These are phyloP conservation scores for Pontederia paniculata DNA, from an alignment of 176 grass and related monocot genomes.

Conservation along the genomic window DNA sequence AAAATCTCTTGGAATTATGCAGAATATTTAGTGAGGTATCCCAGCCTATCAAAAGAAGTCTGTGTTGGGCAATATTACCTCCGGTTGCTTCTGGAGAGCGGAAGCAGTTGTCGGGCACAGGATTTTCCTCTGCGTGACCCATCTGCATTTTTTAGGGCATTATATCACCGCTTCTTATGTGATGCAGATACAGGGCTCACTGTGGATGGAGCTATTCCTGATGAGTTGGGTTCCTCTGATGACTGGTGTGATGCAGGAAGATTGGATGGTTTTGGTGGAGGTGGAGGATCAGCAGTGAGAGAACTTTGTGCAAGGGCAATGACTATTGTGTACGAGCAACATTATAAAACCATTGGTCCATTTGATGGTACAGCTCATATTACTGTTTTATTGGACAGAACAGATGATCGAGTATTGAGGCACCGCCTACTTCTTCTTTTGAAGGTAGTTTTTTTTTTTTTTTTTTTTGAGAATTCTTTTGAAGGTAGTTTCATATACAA, in stretches of 20 bases:
- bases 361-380: constrained; percentile 96
- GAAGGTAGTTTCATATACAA: too few relatives aligned
- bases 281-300: constrained; percentile 87
- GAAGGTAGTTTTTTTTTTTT: constrained; percentile 54
- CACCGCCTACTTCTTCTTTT: constrained; percentile 73
- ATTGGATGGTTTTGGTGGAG: constrained; percentile 96
- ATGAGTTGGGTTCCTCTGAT: constrained; percentile 91
- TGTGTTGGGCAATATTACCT: constrained; percentile 98
- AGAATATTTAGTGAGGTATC: constrained; percentile 81
- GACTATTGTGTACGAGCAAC: constrained; percentile 97
- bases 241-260: constrained; percentile 99
- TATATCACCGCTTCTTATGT: constrained; percentile 96
- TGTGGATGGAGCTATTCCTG: constrained; percentile 95
- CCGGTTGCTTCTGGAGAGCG: constrained; percentile 77
- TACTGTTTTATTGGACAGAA: constrained; percentile 94
- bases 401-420: constrained; percentile 84
- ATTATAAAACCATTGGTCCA: constrained; percentile 76
- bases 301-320: constrained; percentile 98
- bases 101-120: constrained; percentile 64
- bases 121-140: constrained; percentile 93
- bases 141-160: constrained; percentile 90
- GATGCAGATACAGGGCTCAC: constrained; percentile 94
- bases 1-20: constrained; percentile 98
- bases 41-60: constrained; percentile 95
- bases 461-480: too few relatives aligned